Conservation (phyloP, 1,139 yeast genomes). For the Tardiomyces depauwii region DNA sequence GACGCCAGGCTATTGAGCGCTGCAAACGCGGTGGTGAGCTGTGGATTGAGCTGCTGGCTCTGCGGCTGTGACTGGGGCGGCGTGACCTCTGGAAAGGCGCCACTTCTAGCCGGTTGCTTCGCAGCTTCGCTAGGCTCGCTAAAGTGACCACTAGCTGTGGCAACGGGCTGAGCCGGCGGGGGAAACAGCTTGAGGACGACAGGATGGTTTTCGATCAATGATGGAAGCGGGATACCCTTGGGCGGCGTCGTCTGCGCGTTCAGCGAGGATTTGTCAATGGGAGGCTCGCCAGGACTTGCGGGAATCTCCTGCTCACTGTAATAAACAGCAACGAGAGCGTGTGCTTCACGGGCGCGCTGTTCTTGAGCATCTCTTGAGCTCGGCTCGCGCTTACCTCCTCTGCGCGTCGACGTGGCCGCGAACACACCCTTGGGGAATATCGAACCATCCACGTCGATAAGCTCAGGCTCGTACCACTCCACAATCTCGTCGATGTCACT, state of each 20-base stretch:
- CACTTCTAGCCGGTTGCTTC: too few species aligned
- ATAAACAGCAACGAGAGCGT: conserved; percentile 18
- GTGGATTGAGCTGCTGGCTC: not conserved
- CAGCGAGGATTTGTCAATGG: not conserved
- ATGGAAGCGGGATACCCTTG: not conserved
- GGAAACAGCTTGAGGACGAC: not conserved
- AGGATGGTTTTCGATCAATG: not conserved
- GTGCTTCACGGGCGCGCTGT: conserved; percentile 19
- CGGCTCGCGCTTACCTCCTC: conserved; percentile 21
- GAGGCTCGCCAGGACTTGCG: conserved; percentile 20
- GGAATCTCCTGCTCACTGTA: conserved; percentile 19
- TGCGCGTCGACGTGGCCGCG: conserved; percentile 14
- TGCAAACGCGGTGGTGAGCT: not conserved
- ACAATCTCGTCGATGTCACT: conserved; percentile 39
- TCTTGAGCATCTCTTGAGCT: conserved; percentile 18
- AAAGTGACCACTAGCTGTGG: too few species aligned
- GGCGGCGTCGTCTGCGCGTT: not conserved
- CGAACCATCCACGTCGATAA: conserved; percentile 14
- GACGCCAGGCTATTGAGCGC: not conserved
- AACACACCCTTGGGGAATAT: conserved; percentile 5
- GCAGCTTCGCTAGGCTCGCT: too few species aligned
- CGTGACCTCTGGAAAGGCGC: too few species aligned
- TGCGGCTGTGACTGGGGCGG: too few species aligned
- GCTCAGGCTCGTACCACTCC: conserved; percentile 22
- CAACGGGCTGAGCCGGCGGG: not conserved